These are phyloP conservation scores for Rhamnella rubrinervis DNA, from an alignment of 331 rosid genomes.

Conservation along the genomic window DNA sequence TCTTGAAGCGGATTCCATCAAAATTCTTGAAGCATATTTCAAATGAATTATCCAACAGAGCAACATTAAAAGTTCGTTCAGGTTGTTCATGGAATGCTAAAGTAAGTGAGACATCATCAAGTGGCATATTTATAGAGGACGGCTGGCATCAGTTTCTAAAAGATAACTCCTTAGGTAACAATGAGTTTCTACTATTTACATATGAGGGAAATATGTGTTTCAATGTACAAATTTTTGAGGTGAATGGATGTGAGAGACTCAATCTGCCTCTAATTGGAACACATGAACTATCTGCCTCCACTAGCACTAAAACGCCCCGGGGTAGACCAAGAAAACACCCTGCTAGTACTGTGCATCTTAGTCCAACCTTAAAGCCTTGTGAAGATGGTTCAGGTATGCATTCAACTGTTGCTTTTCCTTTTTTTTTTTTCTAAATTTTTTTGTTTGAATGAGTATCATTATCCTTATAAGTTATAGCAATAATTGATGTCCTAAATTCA, in stretches of 20 bases:
- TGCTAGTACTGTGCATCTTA: neutral
- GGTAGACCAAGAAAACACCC: slow-evolving; percentile 14
- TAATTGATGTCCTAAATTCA: too few relatives aligned
- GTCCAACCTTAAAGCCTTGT: neutral
- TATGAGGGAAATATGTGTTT: slow-evolving; percentile 27
- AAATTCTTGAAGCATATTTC: slow-evolving; percentile 13
- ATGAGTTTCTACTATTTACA: slow-evolving; percentile 24
- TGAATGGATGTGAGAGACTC: slow-evolving; percentile 21
- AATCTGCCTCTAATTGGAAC: neutral
- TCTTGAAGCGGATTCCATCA: slow-evolving; percentile 21
- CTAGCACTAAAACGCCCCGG: neutral
- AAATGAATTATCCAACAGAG: slow-evolving; percentile 9
- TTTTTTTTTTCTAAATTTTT: too few relatives aligned
- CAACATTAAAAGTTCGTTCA: slow-evolving; percentile 15
- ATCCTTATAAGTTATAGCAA: too few relatives aligned
- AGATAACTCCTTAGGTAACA: slow-evolving; percentile 20
- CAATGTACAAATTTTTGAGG: slow-evolving; percentile 29
- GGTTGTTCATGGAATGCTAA: slow-evolving; percentile 24
- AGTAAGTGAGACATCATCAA: slow-evolving; percentile 6
- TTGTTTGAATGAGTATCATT: too few relatives aligned
- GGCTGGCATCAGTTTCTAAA: slow-evolving; percentile 37
- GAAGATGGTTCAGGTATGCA: neutral
- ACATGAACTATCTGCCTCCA: neutral
- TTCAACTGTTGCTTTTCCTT: too few relatives aligned
- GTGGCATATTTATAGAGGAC: slow-evolving; percentile 5